Evolutionary conservation across 306 rosid species (phyloP).

Genomic region (Dalbergia cultrata): DNA sequence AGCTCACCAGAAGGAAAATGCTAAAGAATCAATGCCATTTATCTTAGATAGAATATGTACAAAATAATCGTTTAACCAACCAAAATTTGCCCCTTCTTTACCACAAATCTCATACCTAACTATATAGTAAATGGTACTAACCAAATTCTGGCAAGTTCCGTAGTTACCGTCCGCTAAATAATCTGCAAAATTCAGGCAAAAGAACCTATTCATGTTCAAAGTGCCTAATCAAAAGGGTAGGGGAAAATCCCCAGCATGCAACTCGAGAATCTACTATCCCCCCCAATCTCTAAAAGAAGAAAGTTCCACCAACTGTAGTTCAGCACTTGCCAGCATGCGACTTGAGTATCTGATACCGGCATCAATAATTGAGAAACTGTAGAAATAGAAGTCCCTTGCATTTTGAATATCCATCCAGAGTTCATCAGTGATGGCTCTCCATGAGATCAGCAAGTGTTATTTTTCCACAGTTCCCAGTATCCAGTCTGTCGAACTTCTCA

Average conservation of each 20-base stretch:
- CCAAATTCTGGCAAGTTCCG: slow-evolving; percentile 29
- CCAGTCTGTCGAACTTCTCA: slow-evolving; percentile 83
- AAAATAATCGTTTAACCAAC: slow-evolving; percentile 42
- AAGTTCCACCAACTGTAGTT: slow-evolving; percentile 15
- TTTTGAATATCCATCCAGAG: neutral
- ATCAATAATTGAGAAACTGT: slow-evolving; percentile 18
- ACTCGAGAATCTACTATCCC: slow-evolving; percentile 38
- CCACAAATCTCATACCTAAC: slow-evolving; percentile 42
- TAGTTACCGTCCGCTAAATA: slow-evolving; percentile 13
- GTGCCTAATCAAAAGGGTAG: slow-evolving; percentile 32
- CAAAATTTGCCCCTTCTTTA: slow-evolving; percentile 40
- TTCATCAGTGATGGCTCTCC: slow-evolving; percentile 52
- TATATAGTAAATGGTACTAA: slow-evolving; percentile 14
- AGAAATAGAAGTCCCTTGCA: slow-evolving; percentile 3
- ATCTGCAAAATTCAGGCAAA: slow-evolving; percentile 38
- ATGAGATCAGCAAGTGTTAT: slow-evolving; percentile 84
- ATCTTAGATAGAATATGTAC: slow-evolving; percentile 40
- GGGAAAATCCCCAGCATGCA: slow-evolving; percentile 27
- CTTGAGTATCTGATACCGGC: slow-evolving; percentile 35
- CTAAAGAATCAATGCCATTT: slow-evolving; percentile 42
- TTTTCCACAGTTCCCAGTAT: slow-evolving; percentile 82
- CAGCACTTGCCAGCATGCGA: slow-evolving; percentile 4
- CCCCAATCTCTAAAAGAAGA: slow-evolving; percentile 31
- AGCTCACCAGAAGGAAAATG: slow-evolving; percentile 28
- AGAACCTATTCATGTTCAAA: slow-evolving; percentile 20